Conservation (phyloP, 192 early-diverging fungal genomes). For the Coemansia sp. region DNA sequence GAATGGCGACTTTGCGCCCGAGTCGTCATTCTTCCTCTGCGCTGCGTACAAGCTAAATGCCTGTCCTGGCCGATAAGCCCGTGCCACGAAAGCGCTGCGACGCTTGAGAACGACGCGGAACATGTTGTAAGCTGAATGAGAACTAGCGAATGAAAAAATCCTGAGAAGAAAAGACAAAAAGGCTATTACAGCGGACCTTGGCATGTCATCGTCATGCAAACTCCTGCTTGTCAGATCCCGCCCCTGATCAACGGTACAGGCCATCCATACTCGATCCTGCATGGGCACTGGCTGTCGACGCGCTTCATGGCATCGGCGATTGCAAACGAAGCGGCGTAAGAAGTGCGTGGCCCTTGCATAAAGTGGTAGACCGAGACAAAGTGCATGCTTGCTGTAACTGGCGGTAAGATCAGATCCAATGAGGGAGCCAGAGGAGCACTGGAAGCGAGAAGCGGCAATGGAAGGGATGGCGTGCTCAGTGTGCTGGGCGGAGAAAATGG, state of each 20-base stretch:
- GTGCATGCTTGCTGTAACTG: not conserved
- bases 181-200: not conserved
- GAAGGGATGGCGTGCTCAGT: not conserved
- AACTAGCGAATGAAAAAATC: not conserved
- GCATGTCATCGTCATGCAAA: not conserved
- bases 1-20: slow-evolving; percentile 25
- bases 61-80: not conserved
- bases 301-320: slow-evolving; percentile 31
- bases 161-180: not conserved
- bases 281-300: slow-evolving; percentile 22
- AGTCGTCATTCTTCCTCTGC: not conserved
- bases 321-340: slow-evolving; percentile 12
- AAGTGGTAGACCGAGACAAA: slow-evolving; percentile 9
- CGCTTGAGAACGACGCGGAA: not conserved
- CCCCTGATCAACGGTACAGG: slow-evolving; percentile 1
- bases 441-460: not conserved
- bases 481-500: not conserved
- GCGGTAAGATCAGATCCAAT: not conserved
- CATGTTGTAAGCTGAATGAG: not conserved
- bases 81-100: not conserved
- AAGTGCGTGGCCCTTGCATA: slow-evolving; percentile 27
- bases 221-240: not conserved
- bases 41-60: not conserved
- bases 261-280: slow-evolving; percentile 18
- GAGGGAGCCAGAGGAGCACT: not conserved